phyloP scores from a whole-genome alignment of 2,329 filamentous ascomycete genomes.

The Fusarium siculi region DNA sequence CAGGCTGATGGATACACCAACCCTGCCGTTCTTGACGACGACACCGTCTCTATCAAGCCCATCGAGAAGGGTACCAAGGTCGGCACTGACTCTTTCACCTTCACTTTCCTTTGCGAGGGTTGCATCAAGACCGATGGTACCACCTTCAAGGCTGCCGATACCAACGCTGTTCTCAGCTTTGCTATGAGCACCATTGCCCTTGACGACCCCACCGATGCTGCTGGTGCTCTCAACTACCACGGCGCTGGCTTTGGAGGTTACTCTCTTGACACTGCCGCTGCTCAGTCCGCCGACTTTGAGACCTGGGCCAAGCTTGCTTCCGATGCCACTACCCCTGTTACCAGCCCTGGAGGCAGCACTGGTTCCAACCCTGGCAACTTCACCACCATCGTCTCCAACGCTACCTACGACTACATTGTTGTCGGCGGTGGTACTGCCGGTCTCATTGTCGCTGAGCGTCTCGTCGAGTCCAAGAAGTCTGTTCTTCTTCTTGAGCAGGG shows the following conservation, averaged over 20 bases:
- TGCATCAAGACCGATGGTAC: conserved; percentile 63
- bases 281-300: conserved; percentile 54
- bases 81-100: conserved; percentile 66
- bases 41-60: conserved; percentile 60
- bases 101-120: conserved; percentile 73
- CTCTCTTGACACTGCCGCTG: conserved; percentile 49
- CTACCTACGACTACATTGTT: conserved; percentile 70
- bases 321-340: conserved; percentile 47
- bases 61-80: conserved; percentile 69
- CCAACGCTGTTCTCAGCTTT: conserved; percentile 64
- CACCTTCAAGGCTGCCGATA: conserved; percentile 55
- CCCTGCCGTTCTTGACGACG: conserved; percentile 69
- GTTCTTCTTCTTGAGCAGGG: conserved; percentile 68
- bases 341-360: conserved; percentile 42
- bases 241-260: conserved; percentile 60
- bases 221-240: conserved; percentile 52
- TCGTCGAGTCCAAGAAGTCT: conserved; percentile 70
- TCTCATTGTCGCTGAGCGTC: conserved; percentile 66
- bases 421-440: conserved; percentile 72
- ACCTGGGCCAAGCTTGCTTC: conserved; percentile 58
- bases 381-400: conserved; percentile 46
- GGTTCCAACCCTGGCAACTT: conserved; percentile 39
- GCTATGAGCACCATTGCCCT: conserved; percentile 61
- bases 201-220: conserved; percentile 46
- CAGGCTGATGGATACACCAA: conserved; percentile 68